Percentiles rank a stretch among this genome's conserved stretches.
These are phyloP conservation scores for Serendipita vermifera DNA, from an alignment of 768 basidiomycete species.

Conservation along the genomic window DNA sequence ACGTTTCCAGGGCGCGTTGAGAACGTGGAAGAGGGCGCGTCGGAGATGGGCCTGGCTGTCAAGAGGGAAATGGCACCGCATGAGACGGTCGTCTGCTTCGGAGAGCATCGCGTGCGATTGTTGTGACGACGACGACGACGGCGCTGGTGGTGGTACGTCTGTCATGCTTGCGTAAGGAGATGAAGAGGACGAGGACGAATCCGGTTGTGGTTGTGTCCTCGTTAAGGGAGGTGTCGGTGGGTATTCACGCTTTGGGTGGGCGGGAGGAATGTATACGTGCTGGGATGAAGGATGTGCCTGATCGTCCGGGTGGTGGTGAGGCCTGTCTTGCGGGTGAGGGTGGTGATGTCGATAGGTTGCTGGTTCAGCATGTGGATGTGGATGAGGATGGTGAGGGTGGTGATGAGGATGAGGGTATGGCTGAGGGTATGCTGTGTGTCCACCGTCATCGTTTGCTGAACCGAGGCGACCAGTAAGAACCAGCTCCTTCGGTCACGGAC, in stretches of 20 bases:
- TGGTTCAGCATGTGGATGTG: not conserved
- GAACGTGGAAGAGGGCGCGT: constrained; percentile 5
- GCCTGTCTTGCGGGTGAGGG: not conserved
- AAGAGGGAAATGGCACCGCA: constrained; percentile 4
- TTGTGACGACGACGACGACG: not conserved
- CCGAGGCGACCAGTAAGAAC: not conserved
- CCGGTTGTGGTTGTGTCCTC: not conserved
- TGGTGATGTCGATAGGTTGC: not conserved
- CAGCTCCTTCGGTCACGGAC: not conserved
- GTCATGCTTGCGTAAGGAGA: not conserved
- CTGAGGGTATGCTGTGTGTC: not conserved
- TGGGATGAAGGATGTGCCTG: too few species aligned
- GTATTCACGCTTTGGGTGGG: not conserved
- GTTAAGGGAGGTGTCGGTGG: not conserved
- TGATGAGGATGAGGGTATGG: not conserved
- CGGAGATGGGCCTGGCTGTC: not conserved
- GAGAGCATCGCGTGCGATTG: not conserved
- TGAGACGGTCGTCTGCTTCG: constrained; percentile 7
- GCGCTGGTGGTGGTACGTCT: not conserved
- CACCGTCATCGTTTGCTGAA: not conserved
- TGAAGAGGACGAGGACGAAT: not conserved
- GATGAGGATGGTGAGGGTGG: not conserved
- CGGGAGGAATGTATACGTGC: too few species aligned
- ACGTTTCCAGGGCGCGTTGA: not conserved
- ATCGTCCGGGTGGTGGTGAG: too few species aligned